phyloP scores from a whole-genome alignment of 352 stramenopile genomes.

The Phytophthora pseudosyringae region DNA sequence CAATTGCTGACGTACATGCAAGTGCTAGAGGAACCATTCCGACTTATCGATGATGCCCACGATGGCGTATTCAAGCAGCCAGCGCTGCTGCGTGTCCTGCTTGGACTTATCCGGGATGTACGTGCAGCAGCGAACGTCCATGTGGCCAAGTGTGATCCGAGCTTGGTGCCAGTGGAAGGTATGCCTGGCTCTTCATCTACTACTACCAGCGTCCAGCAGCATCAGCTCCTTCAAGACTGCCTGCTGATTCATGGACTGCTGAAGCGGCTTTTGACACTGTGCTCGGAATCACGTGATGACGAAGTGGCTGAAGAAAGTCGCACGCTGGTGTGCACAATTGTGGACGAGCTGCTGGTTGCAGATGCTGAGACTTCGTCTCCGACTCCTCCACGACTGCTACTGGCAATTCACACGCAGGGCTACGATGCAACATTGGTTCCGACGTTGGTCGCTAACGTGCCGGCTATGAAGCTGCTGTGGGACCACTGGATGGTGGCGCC shows the following conservation, averaged over 20 bases:
- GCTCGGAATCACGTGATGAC: constrained; percentile 17
- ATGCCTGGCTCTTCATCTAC: constrained; percentile 21
- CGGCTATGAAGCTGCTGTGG: constrained; percentile 58
- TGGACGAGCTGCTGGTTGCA: constrained; percentile 48
- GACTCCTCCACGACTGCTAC: constrained; percentile 39
- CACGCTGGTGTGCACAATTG: constrained; percentile 31
- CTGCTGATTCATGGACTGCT: constrained; percentile 60
- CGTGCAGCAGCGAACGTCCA: constrained; percentile 53
- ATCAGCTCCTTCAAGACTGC: constrained; percentile 63
- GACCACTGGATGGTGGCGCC: constrained; percentile 56
- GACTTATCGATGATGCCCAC: constrained; percentile 53
- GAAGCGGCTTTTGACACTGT: constrained; percentile 32
- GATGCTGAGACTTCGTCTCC: constrained; percentile 26
- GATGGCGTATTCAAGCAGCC: constrained; percentile 43
- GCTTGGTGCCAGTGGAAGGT: constrained; percentile 33
- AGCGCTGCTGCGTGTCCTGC: constrained; percentile 47
- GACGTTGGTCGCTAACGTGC: constrained; percentile 38
- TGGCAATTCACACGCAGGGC: constrained; percentile 57
- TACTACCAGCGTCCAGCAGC: constrained; percentile 50
- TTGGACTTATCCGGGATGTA: constrained; percentile 48
- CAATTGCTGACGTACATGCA: constrained; percentile 53
- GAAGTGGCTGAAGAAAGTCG: constrained; percentile 31
- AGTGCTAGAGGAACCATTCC: constrained; percentile 61
- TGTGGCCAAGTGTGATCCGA: constrained; percentile 49
- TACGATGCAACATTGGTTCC: constrained; percentile 50